phyloP scores from a whole-genome alignment of 768 basidiomycete genomes.

The Suillus lakei region DNA sequence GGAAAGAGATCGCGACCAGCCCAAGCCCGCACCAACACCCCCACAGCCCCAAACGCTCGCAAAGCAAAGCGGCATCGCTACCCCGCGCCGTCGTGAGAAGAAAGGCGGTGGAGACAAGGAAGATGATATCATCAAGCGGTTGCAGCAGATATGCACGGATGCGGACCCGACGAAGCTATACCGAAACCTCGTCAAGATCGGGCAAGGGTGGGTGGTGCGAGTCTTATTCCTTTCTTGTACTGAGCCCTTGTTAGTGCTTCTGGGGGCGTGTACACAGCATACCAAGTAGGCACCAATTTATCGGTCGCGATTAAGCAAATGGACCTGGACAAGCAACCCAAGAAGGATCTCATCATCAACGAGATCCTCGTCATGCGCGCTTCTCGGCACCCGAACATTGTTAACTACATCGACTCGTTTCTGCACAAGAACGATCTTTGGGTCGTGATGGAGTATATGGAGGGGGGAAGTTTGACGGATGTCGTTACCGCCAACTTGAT shows the following conservation, averaged over 20 bases:
- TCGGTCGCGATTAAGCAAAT: conserved; percentile 99
- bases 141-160: conserved; percentile 95
- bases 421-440: conserved; percentile 97
- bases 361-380: conserved; percentile 99
- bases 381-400: conserved; percentile 96
- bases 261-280: conserved; percentile 97
- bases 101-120: conserved; percentile 60
- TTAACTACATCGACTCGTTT: conserved; percentile 99
- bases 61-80: conserved; percentile 73
- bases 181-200: conserved; percentile 93
- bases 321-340: conserved; percentile 99
- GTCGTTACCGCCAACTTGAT: conserved; percentile 90
- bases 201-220: conserved; percentile 79
- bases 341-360: conserved; percentile 99
- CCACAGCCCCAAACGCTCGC: conserved; percentile 48
- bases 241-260: conserved; percentile 66
- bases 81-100: conserved; percentile 86
- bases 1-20: conserved; percentile 40
- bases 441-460: conserved; percentile 99
- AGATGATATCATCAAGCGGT: conserved; percentile 88
- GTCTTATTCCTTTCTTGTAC: background rate
- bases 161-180: conserved; percentile 96
- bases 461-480: conserved; percentile 92
- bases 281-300: conserved; percentile 93
- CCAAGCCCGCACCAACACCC: conserved; percentile 61